Evolutionary conservation across 2,329 filamentous ascomycete species (phyloP).

Genomic region (Westerdykella sp.): DNA sequence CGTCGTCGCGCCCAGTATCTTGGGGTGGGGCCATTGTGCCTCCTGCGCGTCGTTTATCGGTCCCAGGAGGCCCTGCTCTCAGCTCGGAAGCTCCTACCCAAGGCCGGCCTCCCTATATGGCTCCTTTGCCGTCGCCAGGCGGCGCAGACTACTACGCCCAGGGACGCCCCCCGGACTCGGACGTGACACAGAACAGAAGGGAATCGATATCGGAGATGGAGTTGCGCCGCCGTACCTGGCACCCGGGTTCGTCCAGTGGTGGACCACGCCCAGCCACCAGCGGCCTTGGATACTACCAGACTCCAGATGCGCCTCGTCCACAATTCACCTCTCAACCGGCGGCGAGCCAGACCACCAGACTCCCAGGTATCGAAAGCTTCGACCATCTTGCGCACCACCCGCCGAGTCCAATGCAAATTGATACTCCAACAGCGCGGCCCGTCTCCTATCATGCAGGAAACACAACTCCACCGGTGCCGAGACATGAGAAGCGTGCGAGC

Average conservation of each 20-base stretch:
- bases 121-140: slow-evolving; percentile 51
- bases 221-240: slow-evolving; percentile 82
- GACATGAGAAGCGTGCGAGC: slow-evolving; percentile 30
- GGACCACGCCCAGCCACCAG: slow-evolving; percentile 63
- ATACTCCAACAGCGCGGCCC: slow-evolving; percentile 45
- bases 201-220: slow-evolving; percentile 70
- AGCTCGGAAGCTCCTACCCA: slow-evolving; percentile 55
- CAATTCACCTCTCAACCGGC: slow-evolving; percentile 50
- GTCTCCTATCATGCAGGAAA: slow-evolving; percentile 34
- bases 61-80: slow-evolving; percentile 66
- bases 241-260: slow-evolving; percentile 63
- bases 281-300: slow-evolving; percentile 68
- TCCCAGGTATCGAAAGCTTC: slow-evolving; percentile 90
- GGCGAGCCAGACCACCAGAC: slow-evolving; percentile 56
- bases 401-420: slow-evolving; percentile 72
- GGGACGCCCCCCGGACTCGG: slow-evolving; percentile 55
- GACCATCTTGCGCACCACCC: slow-evolving; percentile 65
- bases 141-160: slow-evolving; percentile 44
- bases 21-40: slow-evolving; percentile 54
- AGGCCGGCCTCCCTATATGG: slow-evolving; percentile 54
- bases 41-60: slow-evolving; percentile 68
- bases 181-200: slow-evolving; percentile 46
- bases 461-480: slow-evolving; percentile 18
- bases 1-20: slow-evolving; percentile 63
- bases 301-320: slow-evolving; percentile 56